Base-by-base conservation (phyloP, 1,139 yeast species). In the Debaryomyces udenii region DNA sequence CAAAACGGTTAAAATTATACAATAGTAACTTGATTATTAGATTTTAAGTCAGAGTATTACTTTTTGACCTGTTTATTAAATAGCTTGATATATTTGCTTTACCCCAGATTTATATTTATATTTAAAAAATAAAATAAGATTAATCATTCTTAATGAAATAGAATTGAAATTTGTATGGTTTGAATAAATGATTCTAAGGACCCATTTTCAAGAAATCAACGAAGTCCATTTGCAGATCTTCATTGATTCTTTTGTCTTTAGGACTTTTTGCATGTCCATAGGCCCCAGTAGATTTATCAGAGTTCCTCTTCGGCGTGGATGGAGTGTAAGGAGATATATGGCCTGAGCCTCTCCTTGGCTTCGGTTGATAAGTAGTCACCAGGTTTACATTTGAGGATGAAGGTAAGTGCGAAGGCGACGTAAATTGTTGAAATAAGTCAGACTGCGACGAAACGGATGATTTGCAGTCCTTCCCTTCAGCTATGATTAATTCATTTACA, bases 141-240 rank as follows among this genome's bases (percentile, higher is more conserved):
- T 20, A 7, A 20, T 10, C 17, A 18, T 17, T 17, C 14, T 6
- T 27, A 27, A 18, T 9, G n/a, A 11, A 14, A 22, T n/a, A 14
- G 26, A 35, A 35, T 9, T 17, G 24, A 35, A 35, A n/a, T n/a
- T 17, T 28, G 27, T 6, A 27, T 27, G 15, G 29, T 3, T 34
- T 11, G 27, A 11, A n/a, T 18, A 20, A 9, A 16, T 5, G 11
- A 17, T 7, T 26, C 26, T 20, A 31, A 16, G 80, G 79, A 2
- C 78, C 80, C 29, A 59, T 61, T 23, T 65, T 67, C 39, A 78
- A 63, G 45, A 77, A 75, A 44, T 75, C 81, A 48, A 76, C 38
- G 44, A 78, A 66, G 50, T 76, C 81, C 64, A 76, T 64, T 39
- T 70, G 79, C 22, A 20, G 22, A 20, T 20, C 22, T 5, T 20